phyloP scores from a whole-genome alignment of 768 basidiomycete species.

The Trametes villosa region DNA sequence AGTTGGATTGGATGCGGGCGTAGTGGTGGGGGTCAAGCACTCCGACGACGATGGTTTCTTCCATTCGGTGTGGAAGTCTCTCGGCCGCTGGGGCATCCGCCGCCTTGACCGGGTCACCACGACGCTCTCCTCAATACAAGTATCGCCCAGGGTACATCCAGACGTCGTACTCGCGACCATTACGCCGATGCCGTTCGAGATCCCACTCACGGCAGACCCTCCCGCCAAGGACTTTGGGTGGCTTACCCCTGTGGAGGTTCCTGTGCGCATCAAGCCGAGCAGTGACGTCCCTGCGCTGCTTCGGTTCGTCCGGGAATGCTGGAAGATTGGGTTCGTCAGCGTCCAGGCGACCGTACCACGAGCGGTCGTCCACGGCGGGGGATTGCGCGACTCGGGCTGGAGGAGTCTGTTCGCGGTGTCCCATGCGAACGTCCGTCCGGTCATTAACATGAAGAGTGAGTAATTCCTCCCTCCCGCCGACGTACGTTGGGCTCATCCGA shows the following conservation, averaged over 20 bases:
- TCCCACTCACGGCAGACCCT: constrained; percentile 60
- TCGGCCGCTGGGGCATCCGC: constrained; percentile 71
- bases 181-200: constrained; percentile 50
- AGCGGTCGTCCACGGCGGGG: constrained; percentile 57
- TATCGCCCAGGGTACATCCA: constrained; percentile 49
- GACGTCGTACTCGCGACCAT: constrained; percentile 50
- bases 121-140: constrained; percentile 51
- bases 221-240: constrained; percentile 53
- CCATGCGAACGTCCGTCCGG: constrained; percentile 50
- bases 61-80: constrained; percentile 58
- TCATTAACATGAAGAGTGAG: constrained; percentile 59
- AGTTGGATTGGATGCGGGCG: constrained; percentile 71
- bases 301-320: constrained; percentile 59
- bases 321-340: constrained; percentile 55
- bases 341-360: constrained; percentile 48
- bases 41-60: constrained; percentile 49
- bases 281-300: constrained; percentile 51
- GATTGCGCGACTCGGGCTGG: constrained; percentile 51
- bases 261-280: constrained; percentile 57
- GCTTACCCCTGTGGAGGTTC: constrained; percentile 58
- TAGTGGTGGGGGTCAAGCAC: constrained; percentile 57
- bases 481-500: constrained; percentile 5
- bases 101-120: constrained; percentile 60
- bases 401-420: constrained; percentile 42
- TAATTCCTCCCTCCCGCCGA: constrained; percentile 10